Conservation (phyloP, 2,329 filamentous ascomycete genomes). For the Dothistroma septosporum region DNA sequence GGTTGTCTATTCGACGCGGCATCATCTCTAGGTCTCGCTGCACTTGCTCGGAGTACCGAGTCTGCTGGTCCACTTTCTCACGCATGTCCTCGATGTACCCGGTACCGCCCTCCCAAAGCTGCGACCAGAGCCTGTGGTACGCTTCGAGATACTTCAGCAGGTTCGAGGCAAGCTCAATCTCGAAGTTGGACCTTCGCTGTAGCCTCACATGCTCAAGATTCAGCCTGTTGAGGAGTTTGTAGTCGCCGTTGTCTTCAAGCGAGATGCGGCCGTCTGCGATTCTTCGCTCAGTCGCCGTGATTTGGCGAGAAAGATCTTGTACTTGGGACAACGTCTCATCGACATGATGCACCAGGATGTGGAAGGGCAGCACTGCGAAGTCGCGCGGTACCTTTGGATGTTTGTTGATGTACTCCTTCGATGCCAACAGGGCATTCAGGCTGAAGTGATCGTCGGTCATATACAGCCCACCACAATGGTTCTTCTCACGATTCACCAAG, state of each 20-base stretch:
- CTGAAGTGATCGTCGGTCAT: slow-evolving; percentile 30
- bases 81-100: slow-evolving; percentile 35
- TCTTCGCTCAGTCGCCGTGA: slow-evolving; percentile 32
- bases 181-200: slow-evolving; percentile 32
- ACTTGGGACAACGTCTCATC: slow-evolving; percentile 31
- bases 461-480: slow-evolving; percentile 32
- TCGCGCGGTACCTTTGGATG: slow-evolving; percentile 35
- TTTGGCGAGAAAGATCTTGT: slow-evolving; percentile 29
- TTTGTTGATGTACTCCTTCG: slow-evolving; percentile 30
- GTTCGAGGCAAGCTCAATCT: slow-evolving; percentile 33
- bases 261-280: slow-evolving; percentile 33
- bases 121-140: slow-evolving; percentile 30
- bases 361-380: slow-evolving; percentile 34
- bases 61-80: slow-evolving; percentile 35
- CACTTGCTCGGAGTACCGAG: slow-evolving; percentile 32
- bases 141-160: slow-evolving; percentile 33
- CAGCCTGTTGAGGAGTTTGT: slow-evolving; percentile 34
- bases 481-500: slow-evolving; percentile 32
- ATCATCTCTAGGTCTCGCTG: slow-evolving; percentile 32
- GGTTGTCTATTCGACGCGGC: slow-evolving; percentile 35
- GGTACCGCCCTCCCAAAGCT: slow-evolving; percentile 33
- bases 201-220: slow-evolving; percentile 34
- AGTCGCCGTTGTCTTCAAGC: slow-evolving; percentile 34
- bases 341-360: slow-evolving; percentile 31
- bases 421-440: slow-evolving; percentile 27